Base-by-base conservation (phyloP, 108 stramenopile species). In the Licmophora abbreviata region DNA sequence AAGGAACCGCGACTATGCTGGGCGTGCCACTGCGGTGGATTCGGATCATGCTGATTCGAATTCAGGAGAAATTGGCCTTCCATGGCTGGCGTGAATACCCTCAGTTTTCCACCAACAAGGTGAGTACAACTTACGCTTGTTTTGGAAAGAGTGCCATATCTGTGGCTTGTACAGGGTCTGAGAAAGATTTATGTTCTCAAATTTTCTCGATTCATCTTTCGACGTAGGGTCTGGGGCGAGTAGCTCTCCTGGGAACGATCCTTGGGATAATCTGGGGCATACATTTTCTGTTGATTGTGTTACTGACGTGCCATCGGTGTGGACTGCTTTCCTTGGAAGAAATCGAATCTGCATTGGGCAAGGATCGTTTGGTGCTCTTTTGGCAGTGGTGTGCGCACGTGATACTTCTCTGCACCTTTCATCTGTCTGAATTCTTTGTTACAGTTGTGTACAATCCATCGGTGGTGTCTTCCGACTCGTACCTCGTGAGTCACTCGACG, bases 401-500 rank as follows among this genome's bases (percentile, higher is more conserved):
- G 6, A 38, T 74, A 15, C 40, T 56, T 29, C 47, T 95, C 22
- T 73, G 77, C 42, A 40, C 45, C 29, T 95, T 93, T 68, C 95
- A 95, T 59, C 56, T 82, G 31, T 49, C 63, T 25, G 95, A 95
- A 73, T 95, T 88, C 68, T 74, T 86, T 22, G 54, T 69, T 4
- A 92, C 92, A 7, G 77, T 82, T 17, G 30, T 88, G 14, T 90
- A 56, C 68, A 92, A 92, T 49, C 76, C 80, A 12, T 29, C 62
- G n/a, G 79, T 76, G 6, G 53, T 69, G 4, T 57, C 72, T 1
- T 67, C 72, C n/a, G 79, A 85, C 48, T 80, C 88, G n/a, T 98
- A 81, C 58, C 58, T 97, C 54, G 68, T 98, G 5, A 95, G 97
- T 58, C 97, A 98, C 59, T 82, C 79, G 31, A 68, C 65, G 43